Conservation (phyloP, 306 rosid species). For the Carpinus fangiana region DNA sequence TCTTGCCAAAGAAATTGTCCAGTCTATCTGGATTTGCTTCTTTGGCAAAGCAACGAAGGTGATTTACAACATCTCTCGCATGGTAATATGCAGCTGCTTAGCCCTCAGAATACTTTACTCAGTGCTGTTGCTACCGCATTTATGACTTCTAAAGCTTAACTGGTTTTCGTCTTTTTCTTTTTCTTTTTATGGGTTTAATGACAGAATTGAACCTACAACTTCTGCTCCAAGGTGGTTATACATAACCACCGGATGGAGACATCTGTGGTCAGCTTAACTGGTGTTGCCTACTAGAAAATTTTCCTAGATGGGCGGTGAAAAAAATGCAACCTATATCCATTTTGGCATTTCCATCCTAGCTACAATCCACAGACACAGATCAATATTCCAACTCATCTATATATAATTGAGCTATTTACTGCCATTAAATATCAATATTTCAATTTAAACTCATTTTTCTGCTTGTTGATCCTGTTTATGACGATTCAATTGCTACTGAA, state of each 20-base stretch:
- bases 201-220: not conserved
- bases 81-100: not conserved
- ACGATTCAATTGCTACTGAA: constrained; percentile 30
- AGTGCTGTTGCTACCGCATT: not conserved
- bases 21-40: not conserved
- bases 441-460: not conserved
- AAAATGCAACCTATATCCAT: not conserved
- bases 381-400: not conserved
- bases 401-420: constrained; percentile 2
- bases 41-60: too few relatives aligned
- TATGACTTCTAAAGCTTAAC: not conserved
- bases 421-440: not conserved
- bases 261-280: not conserved
- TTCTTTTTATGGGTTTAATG: not conserved
- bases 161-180: not conserved
- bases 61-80: not conserved
- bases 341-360: not conserved
- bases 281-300: not conserved
- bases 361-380: not conserved
- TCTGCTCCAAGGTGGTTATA: not conserved
- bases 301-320: not conserved
- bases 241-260: not conserved
- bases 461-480: constrained; percentile 6
- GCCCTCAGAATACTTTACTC: not conserved
- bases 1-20: not conserved